phyloP scores from a whole-genome alignment of 106 monocot species.

The Dioscorea zingiberensis region DNA sequence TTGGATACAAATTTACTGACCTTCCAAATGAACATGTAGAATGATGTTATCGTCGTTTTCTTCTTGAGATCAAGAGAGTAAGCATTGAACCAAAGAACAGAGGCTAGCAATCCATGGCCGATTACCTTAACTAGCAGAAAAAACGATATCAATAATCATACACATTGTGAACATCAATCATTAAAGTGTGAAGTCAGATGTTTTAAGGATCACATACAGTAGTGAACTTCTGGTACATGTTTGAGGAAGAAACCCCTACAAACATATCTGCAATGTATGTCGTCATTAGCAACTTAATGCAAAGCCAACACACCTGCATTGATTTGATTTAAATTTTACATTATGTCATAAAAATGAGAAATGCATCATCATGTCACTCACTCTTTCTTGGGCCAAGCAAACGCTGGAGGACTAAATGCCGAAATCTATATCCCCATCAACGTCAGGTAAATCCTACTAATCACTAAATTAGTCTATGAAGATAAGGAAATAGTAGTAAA shows the following conservation, averaged over 20 bases:
- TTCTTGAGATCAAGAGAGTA: conserved; percentile 16
- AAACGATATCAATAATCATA: not conserved
- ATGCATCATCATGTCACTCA: not conserved
- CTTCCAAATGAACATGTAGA: conserved; percentile 66
- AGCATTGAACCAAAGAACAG: conserved; percentile 18
- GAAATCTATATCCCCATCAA: conserved; percentile 46
- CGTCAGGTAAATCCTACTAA: conserved; percentile 60
- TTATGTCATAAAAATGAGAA: not conserved
- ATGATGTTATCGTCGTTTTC: conserved; percentile 21
- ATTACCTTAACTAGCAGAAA: conserved; percentile 20
- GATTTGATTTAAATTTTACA: too few relatives aligned
- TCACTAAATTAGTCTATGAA: not conserved
- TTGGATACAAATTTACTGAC: conserved; percentile 2
- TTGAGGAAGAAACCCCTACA: conserved; percentile 31
- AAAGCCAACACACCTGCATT: conserved; percentile 55
- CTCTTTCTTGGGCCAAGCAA: too few relatives aligned
- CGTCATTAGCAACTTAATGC: conserved; percentile 32
- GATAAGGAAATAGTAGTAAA: not conserved
- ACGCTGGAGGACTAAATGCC: conserved; percentile 54
- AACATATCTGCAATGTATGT: conserved; percentile 40
- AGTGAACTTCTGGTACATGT: conserved; percentile 15
- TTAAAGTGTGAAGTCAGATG: too few relatives aligned
- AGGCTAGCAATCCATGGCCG: conserved; percentile 41
- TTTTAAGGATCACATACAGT: conserved; percentile 17
- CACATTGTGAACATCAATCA: too few relatives aligned